Evolutionary conservation across 2,329 filamentous ascomycete species (phyloP).

Genomic region (Endoconidiophora polonica): DNA sequence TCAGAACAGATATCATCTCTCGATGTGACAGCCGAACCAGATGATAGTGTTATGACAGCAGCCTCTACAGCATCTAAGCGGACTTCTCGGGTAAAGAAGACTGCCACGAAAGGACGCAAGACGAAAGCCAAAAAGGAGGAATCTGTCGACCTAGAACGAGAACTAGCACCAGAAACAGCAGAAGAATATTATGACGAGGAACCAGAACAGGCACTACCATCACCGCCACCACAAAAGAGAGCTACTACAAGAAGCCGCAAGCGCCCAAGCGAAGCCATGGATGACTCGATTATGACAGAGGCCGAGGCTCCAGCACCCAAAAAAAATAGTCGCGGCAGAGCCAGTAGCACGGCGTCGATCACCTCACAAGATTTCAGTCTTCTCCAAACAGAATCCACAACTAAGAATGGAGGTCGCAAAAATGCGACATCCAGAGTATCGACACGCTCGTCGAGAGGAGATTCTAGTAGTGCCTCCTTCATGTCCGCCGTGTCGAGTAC

Average conservation of each 20-base stretch:
- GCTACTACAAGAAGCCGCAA: constrained; percentile 34
- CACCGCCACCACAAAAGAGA: constrained; percentile 23
- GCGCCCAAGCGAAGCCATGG: constrained; percentile 42
- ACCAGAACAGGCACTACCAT: background rate
- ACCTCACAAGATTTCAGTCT: background rate
- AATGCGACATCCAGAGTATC: constrained; percentile 27
- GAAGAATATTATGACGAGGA: background rate
- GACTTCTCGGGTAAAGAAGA: constrained; percentile 36
- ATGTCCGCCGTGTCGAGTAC: constrained; percentile 34
- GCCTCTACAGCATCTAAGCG: constrained; percentile 27
- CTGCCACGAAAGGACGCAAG: constrained; percentile 26
- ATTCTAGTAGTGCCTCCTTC: constrained; percentile 29
- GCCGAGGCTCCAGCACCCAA: constrained; percentile 37
- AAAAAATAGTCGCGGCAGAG: constrained; percentile 37
- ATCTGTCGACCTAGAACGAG: constrained; percentile 26
- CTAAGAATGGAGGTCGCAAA: constrained; percentile 21
- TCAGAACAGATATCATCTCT: constrained; percentile 25
- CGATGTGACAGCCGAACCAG: constrained; percentile 28
- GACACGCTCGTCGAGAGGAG: constrained; percentile 16
- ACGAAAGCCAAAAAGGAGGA: constrained; percentile 35
- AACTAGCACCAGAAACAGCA: background rate
- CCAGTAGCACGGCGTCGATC: constrained; percentile 29
- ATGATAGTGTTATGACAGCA: constrained; percentile 44
- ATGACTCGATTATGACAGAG: constrained; percentile 27
- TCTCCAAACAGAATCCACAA: constrained; percentile 1